Evolutionary conservation across 768 basidiomycete genomes (phyloP).

Genomic region (Psilocybe subaeruginosa): DNA sequence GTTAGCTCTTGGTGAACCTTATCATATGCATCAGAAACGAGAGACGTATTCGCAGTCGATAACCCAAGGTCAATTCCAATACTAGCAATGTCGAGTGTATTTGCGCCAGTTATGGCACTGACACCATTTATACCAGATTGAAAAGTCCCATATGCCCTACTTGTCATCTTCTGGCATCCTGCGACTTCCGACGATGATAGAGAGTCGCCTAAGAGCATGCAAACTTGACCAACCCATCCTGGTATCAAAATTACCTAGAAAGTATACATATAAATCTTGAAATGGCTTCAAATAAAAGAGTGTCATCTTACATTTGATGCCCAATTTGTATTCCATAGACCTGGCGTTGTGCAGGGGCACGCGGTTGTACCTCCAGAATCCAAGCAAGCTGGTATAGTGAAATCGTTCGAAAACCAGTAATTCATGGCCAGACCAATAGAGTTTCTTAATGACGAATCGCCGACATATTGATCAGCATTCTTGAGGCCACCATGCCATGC

Average conservation of each 20-base stretch:
- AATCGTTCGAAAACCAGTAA: conserved; percentile 65
- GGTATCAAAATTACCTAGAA: conserved; percentile 61
- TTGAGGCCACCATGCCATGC: conserved; percentile 53
- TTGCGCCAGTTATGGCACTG: conserved; percentile 60
- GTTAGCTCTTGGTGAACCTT: conserved; percentile 54
- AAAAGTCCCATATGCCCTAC: conserved; percentile 51
- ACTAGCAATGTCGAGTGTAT: conserved; percentile 62
- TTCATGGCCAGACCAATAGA: conserved; percentile 52
- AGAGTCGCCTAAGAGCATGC: conserved; percentile 50
- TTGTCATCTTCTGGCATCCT: conserved; percentile 50
- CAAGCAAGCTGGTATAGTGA: conserved; percentile 51
- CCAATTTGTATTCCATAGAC: conserved; percentile 64
- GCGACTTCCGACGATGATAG: conserved; percentile 40
- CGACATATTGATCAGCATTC: conserved; percentile 38
- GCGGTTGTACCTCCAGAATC: conserved; percentile 49
- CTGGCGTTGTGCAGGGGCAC: conserved; percentile 59
- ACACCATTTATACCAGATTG: conserved; percentile 42
- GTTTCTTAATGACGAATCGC: conserved; percentile 35
- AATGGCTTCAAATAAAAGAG: neutral
- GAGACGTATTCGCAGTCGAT: conserved; percentile 39
- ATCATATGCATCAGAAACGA: conserved; percentile 49
- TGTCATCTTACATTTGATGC: conserved; percentile 47
- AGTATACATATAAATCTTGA: neutral
- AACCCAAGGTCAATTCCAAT: conserved; percentile 55
- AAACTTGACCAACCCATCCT: conserved; percentile 51